Percentiles rank a stretch among this genome's conserved stretches.
phyloP scores from a whole-genome alignment of 306 rosid species.

The Comarum palustre region DNA sequence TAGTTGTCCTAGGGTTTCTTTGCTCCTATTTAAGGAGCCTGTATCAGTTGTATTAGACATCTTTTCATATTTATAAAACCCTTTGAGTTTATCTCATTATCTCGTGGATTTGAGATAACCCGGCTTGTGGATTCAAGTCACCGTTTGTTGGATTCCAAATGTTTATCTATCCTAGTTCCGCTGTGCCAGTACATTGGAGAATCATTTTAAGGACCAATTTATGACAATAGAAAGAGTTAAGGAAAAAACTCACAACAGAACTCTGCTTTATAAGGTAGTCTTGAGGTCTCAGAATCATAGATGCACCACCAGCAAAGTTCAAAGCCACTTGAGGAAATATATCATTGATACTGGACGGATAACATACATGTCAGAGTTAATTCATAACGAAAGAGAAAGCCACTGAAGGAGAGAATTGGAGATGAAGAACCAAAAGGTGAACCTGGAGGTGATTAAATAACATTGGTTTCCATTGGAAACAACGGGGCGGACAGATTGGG shows the following conservation, averaged over 20 bases:
- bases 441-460: conserved; percentile 68
- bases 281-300: conserved; percentile 71
- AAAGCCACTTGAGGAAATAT: conserved; percentile 84
- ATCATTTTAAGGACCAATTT: conserved; percentile 13
- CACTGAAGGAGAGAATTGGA: conserved; percentile 3
- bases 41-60: too few relatives aligned
- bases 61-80: too few relatives aligned
- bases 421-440: conserved; percentile 11
- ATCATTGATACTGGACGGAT: conserved; percentile 58
- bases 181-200: too few relatives aligned
- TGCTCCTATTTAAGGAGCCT: too few relatives aligned
- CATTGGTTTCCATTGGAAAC: conserved; percentile 68
- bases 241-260: conserved; percentile 60
- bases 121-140: too few relatives aligned
- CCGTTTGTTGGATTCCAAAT: too few relatives aligned
- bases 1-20: too few relatives aligned
- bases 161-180: too few relatives aligned
- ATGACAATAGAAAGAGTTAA: conserved; percentile 1
- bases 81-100: too few relatives aligned
- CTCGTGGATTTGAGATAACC: too few relatives aligned
- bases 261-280: conserved; percentile 87
- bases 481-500: conserved; percentile 60
- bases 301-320: conserved; percentile 81
- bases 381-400: conserved; percentile 16
- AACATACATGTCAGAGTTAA: conserved; percentile 20